Conservation (phyloP, 2,329 filamentous ascomycete species). For the Exophiala alcalophila region DNA sequence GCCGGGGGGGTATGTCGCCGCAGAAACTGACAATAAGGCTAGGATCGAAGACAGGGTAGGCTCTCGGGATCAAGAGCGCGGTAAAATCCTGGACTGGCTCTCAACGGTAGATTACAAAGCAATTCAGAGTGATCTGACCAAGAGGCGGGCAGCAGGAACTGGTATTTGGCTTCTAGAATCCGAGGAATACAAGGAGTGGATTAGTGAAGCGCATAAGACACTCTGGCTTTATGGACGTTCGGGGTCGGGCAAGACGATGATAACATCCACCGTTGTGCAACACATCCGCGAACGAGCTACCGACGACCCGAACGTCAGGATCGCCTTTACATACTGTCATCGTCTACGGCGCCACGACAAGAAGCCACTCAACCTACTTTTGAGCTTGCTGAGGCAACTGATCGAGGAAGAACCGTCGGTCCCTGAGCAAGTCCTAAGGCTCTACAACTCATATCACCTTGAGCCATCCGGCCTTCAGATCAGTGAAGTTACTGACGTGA, state of each 20-base stretch:
- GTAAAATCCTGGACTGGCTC: not conserved
- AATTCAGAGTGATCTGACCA: slow-evolving; percentile 41
- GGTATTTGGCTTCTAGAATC: slow-evolving; percentile 47
- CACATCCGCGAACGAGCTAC: slow-evolving; percentile 35
- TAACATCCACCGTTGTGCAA: slow-evolving; percentile 44
- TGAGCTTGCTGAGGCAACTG: slow-evolving; percentile 19
- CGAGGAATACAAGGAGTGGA: slow-evolving; percentile 37
- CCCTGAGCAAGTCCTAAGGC: slow-evolving; percentile 1
- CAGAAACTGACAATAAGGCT: too few relatives aligned
- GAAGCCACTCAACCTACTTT: slow-evolving; percentile 15
- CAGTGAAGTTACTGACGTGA: too few relatives aligned
- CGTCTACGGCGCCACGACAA: slow-evolving; percentile 42
- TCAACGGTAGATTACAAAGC: slow-evolving; percentile 32
- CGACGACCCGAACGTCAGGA: slow-evolving; percentile 31
- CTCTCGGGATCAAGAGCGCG: too few relatives aligned
- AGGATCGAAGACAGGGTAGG: too few relatives aligned
- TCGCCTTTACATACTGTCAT: slow-evolving; percentile 51
- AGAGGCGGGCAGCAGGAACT: slow-evolving; percentile 39
- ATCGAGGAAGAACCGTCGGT: not conserved
- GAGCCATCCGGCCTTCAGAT: too few relatives aligned
- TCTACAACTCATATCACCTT: too few relatives aligned
- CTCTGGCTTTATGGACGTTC: slow-evolving; percentile 51
- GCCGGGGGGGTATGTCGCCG: too few relatives aligned
- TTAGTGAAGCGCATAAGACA: slow-evolving; percentile 29
- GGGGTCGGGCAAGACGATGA: slow-evolving; percentile 51